Base-by-base conservation (phyloP, 228 moss, liverwort and hornwort species). In the Sphagnum fallax region DNA sequence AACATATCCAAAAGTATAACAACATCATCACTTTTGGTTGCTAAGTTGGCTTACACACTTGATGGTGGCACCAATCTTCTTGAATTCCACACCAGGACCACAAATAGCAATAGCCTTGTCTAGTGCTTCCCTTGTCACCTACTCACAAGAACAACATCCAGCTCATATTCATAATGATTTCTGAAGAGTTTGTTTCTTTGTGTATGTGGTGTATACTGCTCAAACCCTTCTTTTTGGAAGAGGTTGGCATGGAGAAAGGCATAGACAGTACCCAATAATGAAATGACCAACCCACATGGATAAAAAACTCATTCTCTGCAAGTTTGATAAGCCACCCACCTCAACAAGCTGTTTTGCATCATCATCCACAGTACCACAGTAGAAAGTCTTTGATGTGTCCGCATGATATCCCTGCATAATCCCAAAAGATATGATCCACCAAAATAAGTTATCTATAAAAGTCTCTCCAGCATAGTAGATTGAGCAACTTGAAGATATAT, bases 281-380 rank as follows among this genome's bases (percentile, higher is more conserved):
- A 51, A 10, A 49, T 65, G 51, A 4, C 47, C 49, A 7, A 65
- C 4, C 10, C 16, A 6, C 62, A 12, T 6, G 16, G 47, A 6
- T 6, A 12, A 6, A 6, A 16, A 47, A 16, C 62, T 62, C 0
- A 16, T 6, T 6, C 62, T 62, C 11, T 47, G 6, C 32, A 32
- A 2, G 32, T 2, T 32, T 32, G 51, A 51, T 14, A 6, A 67
- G 66, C 57, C n/a, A 79, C 90, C 64, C 79, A 97, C 98, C 81
- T 94, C 94, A 70, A 98, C 94, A 57, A 98, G 81, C 64, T 92
- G 89, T 78, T 73, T 98, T n/a, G 88, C 89, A 64, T 88, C 89
- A 16, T 87, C 86, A 69, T 80, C 80, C 62, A 92, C 92, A 65
- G 73, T 84, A 59, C 94, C 94, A 77, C 98, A 94, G 65, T 72